Evolutionary conservation across 441 rosid genomes (phyloP).

Genomic region (Gossypium davidsonii): DNA sequence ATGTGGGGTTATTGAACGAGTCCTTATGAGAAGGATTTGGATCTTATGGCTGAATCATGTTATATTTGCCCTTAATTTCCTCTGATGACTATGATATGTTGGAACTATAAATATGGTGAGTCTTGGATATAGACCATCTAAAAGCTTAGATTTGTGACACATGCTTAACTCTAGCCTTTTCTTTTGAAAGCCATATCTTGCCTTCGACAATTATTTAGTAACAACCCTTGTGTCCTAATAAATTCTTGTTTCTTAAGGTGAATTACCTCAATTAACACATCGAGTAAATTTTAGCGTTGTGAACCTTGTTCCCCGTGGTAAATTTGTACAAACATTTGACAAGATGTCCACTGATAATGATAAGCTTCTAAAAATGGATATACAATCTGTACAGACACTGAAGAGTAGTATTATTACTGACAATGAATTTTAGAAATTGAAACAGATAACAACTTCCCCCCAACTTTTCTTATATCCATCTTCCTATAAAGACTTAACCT

Average conservation of each 20-base stretch:
- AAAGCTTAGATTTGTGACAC: neutral
- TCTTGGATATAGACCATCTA: neutral
- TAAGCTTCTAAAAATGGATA: neutral
- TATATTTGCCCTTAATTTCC: neutral
- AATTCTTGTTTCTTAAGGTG: neutral
- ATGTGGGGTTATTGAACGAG: constrained; percentile 38
- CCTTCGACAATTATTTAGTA: too few relatives aligned
- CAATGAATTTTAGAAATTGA: neutral
- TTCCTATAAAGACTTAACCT: neutral
- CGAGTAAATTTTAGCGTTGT: too few relatives aligned
- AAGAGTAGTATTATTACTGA: neutral
- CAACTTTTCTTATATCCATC: neutral
- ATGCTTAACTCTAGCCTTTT: neutral
- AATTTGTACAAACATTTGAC: neutral
- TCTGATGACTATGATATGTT: neutral
- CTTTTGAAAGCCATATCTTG: too few relatives aligned
- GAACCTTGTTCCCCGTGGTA: too few relatives aligned
- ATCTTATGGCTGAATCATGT: neutral
- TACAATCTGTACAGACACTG: neutral
- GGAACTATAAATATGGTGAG: neutral
- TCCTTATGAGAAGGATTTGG: constrained; percentile 33
- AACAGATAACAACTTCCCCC: neutral
- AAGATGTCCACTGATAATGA: neutral
- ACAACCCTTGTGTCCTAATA: neutral
- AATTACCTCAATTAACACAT: neutral